Conservation (phyloP, 306 rosid genomes). For the Phaseolus lunatus region DNA sequence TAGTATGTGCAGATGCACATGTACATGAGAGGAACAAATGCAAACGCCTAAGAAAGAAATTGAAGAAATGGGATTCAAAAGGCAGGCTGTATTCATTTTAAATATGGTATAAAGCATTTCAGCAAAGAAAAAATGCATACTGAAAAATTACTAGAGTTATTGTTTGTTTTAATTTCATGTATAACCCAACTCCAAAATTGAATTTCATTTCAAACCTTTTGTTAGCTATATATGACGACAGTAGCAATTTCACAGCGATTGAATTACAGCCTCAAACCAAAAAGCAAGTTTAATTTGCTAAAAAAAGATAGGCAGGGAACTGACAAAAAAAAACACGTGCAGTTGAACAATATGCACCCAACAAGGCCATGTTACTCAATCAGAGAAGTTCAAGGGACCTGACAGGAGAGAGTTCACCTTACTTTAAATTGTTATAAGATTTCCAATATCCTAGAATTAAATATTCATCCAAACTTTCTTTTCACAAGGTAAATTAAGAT, state of each 20-base stretch:
- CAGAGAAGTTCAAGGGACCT: conserved; percentile 22
- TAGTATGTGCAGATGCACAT: conserved; percentile 98
- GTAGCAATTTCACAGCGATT: conserved; percentile 9
- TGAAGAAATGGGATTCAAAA: conserved; percentile 46
- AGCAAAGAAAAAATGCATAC: conserved; percentile 20
- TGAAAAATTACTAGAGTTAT: conserved; percentile 26
- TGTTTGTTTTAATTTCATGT: conserved; percentile 32
- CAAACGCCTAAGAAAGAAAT: conserved; percentile 73
- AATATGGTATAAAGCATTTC: conserved; percentile 22
- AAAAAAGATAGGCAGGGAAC: conserved; percentile 12
- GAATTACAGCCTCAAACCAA: conserved; percentile 22
- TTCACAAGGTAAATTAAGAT: conserved; percentile 18
- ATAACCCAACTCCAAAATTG: conserved; percentile 41
- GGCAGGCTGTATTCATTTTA: conserved; percentile 34
- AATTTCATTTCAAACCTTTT: conserved; percentile 13
- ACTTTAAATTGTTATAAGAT: conserved; percentile 22
- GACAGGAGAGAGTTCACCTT: background rate
- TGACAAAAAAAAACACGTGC: background rate
- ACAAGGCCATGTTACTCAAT: conserved; percentile 5
- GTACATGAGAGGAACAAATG: conserved; percentile 93
- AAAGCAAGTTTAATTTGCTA: conserved; percentile 1
- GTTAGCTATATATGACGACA: conserved; percentile 1
- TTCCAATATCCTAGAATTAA: conserved; percentile 29
- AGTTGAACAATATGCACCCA: conserved; percentile 23
- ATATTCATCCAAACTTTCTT: conserved; percentile 30